Evolutionary conservation across 306 rosid species (phyloP).

Genomic region (Castanospermum australe): DNA sequence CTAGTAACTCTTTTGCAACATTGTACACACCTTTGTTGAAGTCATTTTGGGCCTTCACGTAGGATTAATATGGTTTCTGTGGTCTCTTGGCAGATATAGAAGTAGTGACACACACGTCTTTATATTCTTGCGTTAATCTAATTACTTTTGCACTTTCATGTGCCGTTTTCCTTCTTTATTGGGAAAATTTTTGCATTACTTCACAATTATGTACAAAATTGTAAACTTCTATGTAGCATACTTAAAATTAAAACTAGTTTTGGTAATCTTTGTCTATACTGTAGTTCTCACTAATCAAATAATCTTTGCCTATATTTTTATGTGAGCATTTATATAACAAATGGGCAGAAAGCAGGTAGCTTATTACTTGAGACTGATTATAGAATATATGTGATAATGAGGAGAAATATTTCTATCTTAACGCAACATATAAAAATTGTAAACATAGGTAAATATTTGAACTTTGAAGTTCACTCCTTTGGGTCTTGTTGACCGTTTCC

Average conservation of each 20-base stretch:
- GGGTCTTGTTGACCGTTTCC: not conserved
- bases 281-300: slow-evolving; percentile 23
- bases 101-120: not conserved
- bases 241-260: slow-evolving; percentile 1
- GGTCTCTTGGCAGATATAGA: not conserved
- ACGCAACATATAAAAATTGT: not conserved
- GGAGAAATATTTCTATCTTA: not conserved
- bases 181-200: not conserved
- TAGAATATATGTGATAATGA: not conserved
- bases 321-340: not conserved
- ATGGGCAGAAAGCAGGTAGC: not conserved
- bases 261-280: slow-evolving; percentile 25
- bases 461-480: not conserved
- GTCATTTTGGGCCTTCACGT: slow-evolving; percentile 13
- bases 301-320: slow-evolving; percentile 8
- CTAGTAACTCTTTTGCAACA: not conserved
- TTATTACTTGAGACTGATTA: not conserved
- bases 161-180: not conserved
- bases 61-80: not conserved
- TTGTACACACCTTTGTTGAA: slow-evolving; percentile 19
- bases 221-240: not conserved
- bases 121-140: not conserved
- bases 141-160: slow-evolving; percentile 6
- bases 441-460: not conserved
- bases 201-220: slow-evolving; percentile 22